These are phyloP conservation scores for Gnomoniopsis sp. DNA, from an alignment of 2,329 filamentous ascomycete species.

Conservation along the genomic window DNA sequence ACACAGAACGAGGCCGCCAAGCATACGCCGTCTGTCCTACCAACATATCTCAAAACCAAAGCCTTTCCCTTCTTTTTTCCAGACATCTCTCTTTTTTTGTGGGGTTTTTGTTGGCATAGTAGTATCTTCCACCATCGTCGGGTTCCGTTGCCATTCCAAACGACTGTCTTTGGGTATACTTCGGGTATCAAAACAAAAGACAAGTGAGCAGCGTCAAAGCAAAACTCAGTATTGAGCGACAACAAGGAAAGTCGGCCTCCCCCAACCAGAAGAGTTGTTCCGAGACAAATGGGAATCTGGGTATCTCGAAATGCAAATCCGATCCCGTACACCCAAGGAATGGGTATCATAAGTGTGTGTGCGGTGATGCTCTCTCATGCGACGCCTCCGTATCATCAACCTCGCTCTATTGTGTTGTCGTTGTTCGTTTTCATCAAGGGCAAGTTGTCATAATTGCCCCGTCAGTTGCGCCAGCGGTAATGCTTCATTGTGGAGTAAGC, in stretches of 20 bases:
- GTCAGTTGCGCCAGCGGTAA: slow-evolving; percentile 20
- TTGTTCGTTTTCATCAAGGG: slow-evolving; percentile 17
- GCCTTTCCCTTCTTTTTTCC: slow-evolving; percentile 5
- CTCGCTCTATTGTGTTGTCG: slow-evolving; percentile 25
- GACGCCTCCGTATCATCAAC: slow-evolving; percentile 22
- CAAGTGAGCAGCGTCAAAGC: slow-evolving; percentile 25
- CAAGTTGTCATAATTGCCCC: slow-evolving; percentile 21
- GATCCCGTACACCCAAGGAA: slow-evolving; percentile 31
- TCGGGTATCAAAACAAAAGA: slow-evolving; percentile 35
- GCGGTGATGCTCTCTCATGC: slow-evolving; percentile 21
- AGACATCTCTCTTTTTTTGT: slow-evolving; percentile 10
- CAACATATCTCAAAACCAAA: slow-evolving; percentile 10
- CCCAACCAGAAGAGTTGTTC: slow-evolving; percentile 17
- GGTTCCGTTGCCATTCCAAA: slow-evolving; percentile 24
- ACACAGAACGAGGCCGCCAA: slow-evolving; percentile 1
- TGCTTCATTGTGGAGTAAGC: slow-evolving; percentile 8
- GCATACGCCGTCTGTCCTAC: slow-evolving; percentile 3
- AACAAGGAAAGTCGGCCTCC: slow-evolving; percentile 20
- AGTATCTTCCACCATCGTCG: slow-evolving; percentile 19
- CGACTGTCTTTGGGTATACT: slow-evolving; percentile 31
- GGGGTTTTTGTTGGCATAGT: slow-evolving; percentile 6
- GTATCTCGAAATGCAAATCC: slow-evolving; percentile 59
- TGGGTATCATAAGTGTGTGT: slow-evolving; percentile 18
- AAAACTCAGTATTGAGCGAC: slow-evolving; percentile 18
- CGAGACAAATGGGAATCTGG: slow-evolving; percentile 42